A percentile compares a stretch with the other conserved stretches of the same genome.
Conservation (phyloP, 371 early-diverging fungal species). For the Mortierella sp. region DNA sequence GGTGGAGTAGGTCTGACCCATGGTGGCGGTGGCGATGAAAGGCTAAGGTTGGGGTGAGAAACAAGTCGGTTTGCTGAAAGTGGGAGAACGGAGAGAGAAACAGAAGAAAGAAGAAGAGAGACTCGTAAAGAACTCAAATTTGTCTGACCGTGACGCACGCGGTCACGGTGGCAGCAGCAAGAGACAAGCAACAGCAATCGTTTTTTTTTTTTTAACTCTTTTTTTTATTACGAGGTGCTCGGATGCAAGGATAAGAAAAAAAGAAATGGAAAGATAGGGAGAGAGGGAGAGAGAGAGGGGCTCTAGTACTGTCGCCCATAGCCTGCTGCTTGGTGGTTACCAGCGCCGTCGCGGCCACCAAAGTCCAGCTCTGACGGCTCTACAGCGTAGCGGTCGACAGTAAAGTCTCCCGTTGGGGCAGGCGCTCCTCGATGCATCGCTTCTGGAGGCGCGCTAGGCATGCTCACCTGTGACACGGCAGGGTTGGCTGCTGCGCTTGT, state of each 20-base stretch:
- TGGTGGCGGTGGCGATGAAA: not conserved
- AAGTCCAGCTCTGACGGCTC: constrained; percentile 44
- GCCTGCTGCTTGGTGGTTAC: not conserved
- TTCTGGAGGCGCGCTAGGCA: constrained; percentile 11
- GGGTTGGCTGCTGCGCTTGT: constrained; percentile 32
- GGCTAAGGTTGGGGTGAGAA: no score
- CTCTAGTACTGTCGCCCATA: constrained; percentile 13
- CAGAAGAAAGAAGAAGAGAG: no score
- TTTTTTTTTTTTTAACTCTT: not conserved
- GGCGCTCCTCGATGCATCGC: constrained; percentile 9
- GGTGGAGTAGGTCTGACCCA: constrained; percentile 40
- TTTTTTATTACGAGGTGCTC: not conserved
- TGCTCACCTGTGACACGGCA: constrained; percentile 15
- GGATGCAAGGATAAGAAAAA: not conserved
- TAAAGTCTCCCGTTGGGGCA: constrained; percentile 7
- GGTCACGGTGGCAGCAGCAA: no score
- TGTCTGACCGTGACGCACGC: no score
- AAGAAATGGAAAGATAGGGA: not conserved
- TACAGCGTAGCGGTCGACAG: constrained; percentile 23
- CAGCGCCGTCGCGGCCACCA: constrained; percentile 15
- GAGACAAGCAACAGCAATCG: no score
- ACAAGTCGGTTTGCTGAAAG: no score
- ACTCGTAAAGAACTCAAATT: no score
- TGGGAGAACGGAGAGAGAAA: no score
- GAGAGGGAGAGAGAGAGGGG: not conserved